Conservation (phyloP, 2,329 filamentous ascomycete species). For the Aspergillus persii region DNA sequence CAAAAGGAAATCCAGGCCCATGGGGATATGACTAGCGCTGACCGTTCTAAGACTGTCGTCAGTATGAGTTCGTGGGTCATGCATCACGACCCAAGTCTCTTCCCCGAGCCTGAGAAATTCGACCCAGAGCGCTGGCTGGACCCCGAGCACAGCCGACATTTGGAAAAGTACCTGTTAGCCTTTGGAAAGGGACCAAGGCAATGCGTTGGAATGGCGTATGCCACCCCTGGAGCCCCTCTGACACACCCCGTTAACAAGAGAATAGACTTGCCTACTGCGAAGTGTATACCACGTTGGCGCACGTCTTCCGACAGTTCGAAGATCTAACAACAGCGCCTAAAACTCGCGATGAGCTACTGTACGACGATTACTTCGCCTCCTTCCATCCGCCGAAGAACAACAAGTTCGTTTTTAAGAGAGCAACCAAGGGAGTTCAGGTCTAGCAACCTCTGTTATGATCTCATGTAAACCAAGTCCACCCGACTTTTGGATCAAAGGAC, state of each 20-base stretch:
- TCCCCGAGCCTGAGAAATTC: slow-evolving; percentile 34
- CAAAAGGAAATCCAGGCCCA: neutral
- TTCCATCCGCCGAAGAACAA: slow-evolving; percentile 18
- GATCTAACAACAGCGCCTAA: slow-evolving; percentile 19
- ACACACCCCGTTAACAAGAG: neutral
- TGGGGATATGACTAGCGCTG: neutral
- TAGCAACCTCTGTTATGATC: no score
- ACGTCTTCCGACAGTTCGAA: slow-evolving; percentile 29
- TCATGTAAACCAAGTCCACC: no score
- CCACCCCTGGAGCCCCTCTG: neutral
- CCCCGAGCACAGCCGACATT: slow-evolving; percentile 18
- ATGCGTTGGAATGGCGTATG: slow-evolving; percentile 35
- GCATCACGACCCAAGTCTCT: slow-evolving; percentile 32
- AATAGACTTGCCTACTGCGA: slow-evolving; percentile 34
- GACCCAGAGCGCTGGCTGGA: slow-evolving; percentile 37
- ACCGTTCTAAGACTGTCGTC: slow-evolving; percentile 21
- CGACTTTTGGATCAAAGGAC: no score
- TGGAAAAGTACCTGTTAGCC: slow-evolving; percentile 37
- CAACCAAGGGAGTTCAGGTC: neutral
- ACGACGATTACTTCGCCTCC: slow-evolving; percentile 31
- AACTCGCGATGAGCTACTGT: slow-evolving; percentile 23
- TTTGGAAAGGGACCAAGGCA: slow-evolving; percentile 33
- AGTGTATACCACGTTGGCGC: slow-evolving; percentile 33
- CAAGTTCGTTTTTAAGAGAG: slow-evolving; percentile 21
- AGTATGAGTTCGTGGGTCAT: slow-evolving; percentile 36